Conservation (phyloP, 768 basidiomycete species). For the Boletus rex-veris region DNA sequence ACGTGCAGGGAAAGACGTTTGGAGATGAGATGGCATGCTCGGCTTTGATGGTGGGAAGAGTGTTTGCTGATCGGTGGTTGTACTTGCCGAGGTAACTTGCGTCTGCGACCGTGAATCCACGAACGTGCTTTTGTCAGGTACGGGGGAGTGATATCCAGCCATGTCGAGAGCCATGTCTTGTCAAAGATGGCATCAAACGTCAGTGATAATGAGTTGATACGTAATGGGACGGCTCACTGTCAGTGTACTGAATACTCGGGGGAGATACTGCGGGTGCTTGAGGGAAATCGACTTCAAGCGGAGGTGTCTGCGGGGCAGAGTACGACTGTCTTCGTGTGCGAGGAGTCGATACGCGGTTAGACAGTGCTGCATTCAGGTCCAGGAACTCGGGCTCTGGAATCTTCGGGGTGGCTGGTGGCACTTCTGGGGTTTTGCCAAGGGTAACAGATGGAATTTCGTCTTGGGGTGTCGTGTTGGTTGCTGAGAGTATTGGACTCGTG, state of each 20-base stretch:
- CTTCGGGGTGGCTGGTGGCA: slow-evolving; percentile 8
- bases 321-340: slow-evolving; percentile 25
- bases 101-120: slow-evolving; percentile 8
- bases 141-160: slow-evolving; percentile 66
- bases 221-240: slow-evolving; percentile 38
- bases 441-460: slow-evolving; percentile 28
- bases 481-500: slow-evolving; percentile 84
- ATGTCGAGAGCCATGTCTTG: slow-evolving; percentile 78
- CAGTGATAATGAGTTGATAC: background rate
- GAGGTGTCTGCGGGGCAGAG: slow-evolving; percentile 31
- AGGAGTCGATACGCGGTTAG: slow-evolving; percentile 12
- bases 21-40: slow-evolving; percentile 19
- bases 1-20: slow-evolving; percentile 37
- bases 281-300: slow-evolving; percentile 43
- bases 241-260: slow-evolving; percentile 61
- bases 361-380: slow-evolving; percentile 61
- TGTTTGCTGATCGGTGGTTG: slow-evolving; percentile 8
- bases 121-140: background rate
- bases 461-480: slow-evolving; percentile 39
- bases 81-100: slow-evolving; percentile 4
- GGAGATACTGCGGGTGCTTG: slow-evolving; percentile 41
- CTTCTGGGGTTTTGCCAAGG: slow-evolving; percentile 15
- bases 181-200: slow-evolving; percentile 3
- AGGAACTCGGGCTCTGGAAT: slow-evolving; percentile 74
- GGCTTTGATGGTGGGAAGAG: slow-evolving; percentile 22